These are phyloP conservation scores for Dioscorea zingiberensis DNA, from an alignment of 106 monocot species.

Conservation along the genomic window DNA sequence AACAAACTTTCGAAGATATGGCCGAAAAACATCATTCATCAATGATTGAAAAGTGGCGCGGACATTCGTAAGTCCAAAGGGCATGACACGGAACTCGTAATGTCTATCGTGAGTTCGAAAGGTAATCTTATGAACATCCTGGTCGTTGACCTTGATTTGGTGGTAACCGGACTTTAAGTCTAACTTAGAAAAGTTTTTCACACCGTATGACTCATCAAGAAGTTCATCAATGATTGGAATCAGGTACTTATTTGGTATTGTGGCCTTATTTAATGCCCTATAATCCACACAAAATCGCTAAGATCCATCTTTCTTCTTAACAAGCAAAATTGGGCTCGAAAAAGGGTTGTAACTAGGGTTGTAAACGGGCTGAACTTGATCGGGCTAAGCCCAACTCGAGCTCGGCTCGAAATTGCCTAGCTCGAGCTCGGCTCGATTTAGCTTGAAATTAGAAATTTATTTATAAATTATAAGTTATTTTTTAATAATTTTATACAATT, in stretches of 20 bases:
- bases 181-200: background rate
- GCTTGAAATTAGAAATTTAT: too few relatives aligned
- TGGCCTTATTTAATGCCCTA: background rate
- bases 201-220: background rate
- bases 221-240: conserved; percentile 6
- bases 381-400: too few relatives aligned
- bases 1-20: background rate
- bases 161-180: conserved; percentile 2
- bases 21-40: background rate
- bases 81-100: background rate
- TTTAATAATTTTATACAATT: too few relatives aligned
- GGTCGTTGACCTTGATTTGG: background rate
- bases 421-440: too few relatives aligned
- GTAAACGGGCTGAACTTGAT: too few relatives aligned
- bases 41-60: background rate
- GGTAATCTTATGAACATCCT: background rate
- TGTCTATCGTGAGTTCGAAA: conserved; percentile 3
- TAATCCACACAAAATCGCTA: conserved; percentile 4
- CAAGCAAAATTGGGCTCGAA: too few relatives aligned
- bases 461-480: too few relatives aligned
- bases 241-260: background rate
- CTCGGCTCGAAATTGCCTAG: too few relatives aligned
- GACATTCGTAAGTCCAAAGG: background rate
- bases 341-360: too few relatives aligned
- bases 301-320: conserved; percentile 3